Conservation (phyloP, 1,284 basidiomycete species). For the Malassezia nana region DNA sequence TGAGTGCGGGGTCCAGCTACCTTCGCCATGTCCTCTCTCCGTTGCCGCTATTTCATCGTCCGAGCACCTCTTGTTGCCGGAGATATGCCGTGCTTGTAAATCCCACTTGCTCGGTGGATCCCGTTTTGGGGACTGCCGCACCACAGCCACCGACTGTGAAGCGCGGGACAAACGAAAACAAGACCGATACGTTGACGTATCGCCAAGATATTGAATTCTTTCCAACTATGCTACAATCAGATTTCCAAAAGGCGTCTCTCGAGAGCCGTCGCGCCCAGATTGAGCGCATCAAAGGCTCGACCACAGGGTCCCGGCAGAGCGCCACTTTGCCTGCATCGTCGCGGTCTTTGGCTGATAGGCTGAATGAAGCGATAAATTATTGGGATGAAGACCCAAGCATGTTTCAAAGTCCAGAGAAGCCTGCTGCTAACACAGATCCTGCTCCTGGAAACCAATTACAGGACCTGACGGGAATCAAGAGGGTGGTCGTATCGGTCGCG, state of each 20-base stretch:
- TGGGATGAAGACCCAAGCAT: neutral
- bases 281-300: neutral
- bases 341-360: neutral
- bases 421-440: no score
- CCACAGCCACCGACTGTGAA: neutral
- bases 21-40: neutral
- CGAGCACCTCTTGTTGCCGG: no score
- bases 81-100: neutral
- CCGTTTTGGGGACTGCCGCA: neutral
- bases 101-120: neutral
- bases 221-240: neutral
- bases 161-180: neutral
- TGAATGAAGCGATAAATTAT: neutral
- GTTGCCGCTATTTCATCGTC: no score
- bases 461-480: neutral
- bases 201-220: neutral
- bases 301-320: neutral
- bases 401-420: neutral
- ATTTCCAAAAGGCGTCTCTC: neutral
- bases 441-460: neutral
- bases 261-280: neutral
- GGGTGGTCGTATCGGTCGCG: neutral
- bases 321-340: neutral
- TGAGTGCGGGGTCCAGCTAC: neutral
- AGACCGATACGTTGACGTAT: neutral